Evolutionary conservation across 2,329 filamentous ascomycete genomes (phyloP), one percentile per base, ranked within the genome.

Genomic region (Plenodomus lindquistii): DNA sequence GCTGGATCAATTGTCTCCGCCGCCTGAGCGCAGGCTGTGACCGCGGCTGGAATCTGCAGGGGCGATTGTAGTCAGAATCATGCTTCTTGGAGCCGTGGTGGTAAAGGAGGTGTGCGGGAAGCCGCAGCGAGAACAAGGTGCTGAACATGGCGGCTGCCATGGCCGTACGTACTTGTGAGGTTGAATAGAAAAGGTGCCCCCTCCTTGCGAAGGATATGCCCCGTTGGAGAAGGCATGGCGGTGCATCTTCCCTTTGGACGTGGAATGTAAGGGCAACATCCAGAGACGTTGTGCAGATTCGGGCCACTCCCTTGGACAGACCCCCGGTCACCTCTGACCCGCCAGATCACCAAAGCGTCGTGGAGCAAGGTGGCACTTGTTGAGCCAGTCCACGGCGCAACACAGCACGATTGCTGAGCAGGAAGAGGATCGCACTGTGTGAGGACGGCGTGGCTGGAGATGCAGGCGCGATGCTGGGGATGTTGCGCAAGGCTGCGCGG

Each of bases 181-280:
- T 62, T 89, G 91, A 67, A 95, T 92, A 59, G 91, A 90, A 71
- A 96, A 93, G 38, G 87, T 89, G 67, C 77, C 78, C 64, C 86
- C 86, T 52, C 81, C 83, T 57, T 86, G 82, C 56, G 68, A 70
- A 42, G 88, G 87, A 73, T 92, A 92, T 69, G 79, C 79, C 55
- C 91, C 92, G 78, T 94, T 96, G 55, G 87, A 84, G 75, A 88
- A 93, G 73, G 86, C 86, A 81, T 96, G 90, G 79, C 91, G 85
- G 72, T 93, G 89, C 85, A 94, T 91, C 85, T 87, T 88, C 78
- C 85, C 70, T 66, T 70, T 67, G 70, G 76, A 74, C 62, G 77
- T 75, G 48, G 77, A 78, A 78, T 85, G 81, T 65, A 81, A 80
- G 58, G 84, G 84, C 67, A 86, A 76, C 83, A 86, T 85, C 70